Evolutionary conservation across 805 yeast species (phyloP), one percentile per base, ranked within the genome.

Genomic region (Pichia heedii): DNA sequence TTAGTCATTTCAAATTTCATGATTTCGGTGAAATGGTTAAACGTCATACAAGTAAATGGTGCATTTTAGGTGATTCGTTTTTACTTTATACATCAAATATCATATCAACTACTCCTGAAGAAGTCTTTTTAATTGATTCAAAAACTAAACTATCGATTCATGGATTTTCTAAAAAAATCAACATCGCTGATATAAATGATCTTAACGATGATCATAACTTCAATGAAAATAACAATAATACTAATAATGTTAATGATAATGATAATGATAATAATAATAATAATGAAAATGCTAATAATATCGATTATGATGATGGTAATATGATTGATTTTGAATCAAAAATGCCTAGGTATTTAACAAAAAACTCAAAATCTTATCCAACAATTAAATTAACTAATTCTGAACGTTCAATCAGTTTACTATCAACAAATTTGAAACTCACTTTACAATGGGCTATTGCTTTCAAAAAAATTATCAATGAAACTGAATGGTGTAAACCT

Each of bases 11-110:
- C 62, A 78, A 76, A 48, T 77, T 85, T 8, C 75, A 78, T 48
- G 97, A 86, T 54, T 67, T 87, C 54, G 75, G 77, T 51, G 88
- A 85, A 32, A 87, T 93, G 96, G 83, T 90, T 41, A 79, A 77
- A 50, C 78, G 99, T 62, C 90, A 94, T 52, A 81, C 94, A 0
- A 81, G 80, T 34, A 93, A 93, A 61, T 93, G 99, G 99, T 79
- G 87, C 49, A 65, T 93, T 44, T 77, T 93, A 2, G 74, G 97
- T 45, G 82, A 80, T 56, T 82, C 95, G 1, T 93, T 86, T 55
- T 70, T 93, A 35, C 76, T 84, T 65, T 84, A 85, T 58, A 96
- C 88, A 1, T 79, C 94, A 4, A 89, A 85, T 56, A 80, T 89
- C 45, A 77, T 81, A 53, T 83, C 94, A 4, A 85, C 97, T 0